Conservation (phyloP, 2,329 filamentous ascomycete species). For the Penicillium sclerotiorum region DNA sequence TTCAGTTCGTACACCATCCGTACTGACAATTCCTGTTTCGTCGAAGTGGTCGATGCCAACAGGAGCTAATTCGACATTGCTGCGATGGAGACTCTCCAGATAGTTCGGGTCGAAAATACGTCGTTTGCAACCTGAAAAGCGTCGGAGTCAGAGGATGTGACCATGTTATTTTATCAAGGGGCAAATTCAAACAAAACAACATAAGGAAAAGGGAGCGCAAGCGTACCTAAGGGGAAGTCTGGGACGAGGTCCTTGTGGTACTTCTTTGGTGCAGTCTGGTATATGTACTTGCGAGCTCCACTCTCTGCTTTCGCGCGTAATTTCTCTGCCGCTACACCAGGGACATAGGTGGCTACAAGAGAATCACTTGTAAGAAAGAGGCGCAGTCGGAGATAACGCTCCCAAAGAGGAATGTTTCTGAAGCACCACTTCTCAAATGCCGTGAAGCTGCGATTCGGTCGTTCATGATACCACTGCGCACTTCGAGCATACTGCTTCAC, state of each 20-base stretch:
- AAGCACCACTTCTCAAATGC: constrained; percentile 11
- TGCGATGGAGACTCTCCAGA: constrained; percentile 17
- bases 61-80: constrained; percentile 14
- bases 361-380: constrained; percentile 24
- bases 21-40: constrained; percentile 18
- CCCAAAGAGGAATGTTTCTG: constrained; percentile 5
- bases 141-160: no score
- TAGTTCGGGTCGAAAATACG: constrained; percentile 34
- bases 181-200: no score
- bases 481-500: constrained; percentile 31
- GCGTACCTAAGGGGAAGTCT: constrained; percentile 26
- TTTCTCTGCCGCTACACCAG: constrained; percentile 15
- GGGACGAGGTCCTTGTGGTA: constrained; percentile 23
- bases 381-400: constrained; percentile 8
- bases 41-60: constrained; percentile 15
- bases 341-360: constrained; percentile 20
- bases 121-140: no score
- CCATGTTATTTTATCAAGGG: no score
- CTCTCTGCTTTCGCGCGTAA: constrained; percentile 14
- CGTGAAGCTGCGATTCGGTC: constrained; percentile 6
- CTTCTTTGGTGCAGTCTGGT: constrained; percentile 17
- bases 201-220: no score
- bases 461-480: constrained; percentile 14
- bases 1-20: constrained; percentile 13
- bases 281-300: constrained; percentile 22